phyloP scores from a whole-genome alignment of 2,329 filamentous ascomycete genomes.

The Diaporthe sp. region DNA sequence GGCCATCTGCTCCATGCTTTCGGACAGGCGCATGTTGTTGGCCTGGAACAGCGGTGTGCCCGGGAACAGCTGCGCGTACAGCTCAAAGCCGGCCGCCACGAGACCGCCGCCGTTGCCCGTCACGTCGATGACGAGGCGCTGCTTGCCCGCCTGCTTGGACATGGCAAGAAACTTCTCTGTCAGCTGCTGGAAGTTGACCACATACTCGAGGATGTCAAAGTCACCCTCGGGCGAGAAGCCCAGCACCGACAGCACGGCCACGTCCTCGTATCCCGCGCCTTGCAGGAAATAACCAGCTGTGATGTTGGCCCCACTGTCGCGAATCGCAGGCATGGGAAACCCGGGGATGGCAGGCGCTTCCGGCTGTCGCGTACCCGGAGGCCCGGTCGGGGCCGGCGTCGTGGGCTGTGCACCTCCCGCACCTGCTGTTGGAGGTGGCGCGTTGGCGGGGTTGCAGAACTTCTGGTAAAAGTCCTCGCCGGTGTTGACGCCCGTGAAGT shows the following conservation, averaged over 20 bases:
- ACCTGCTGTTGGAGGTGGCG: conserved; percentile 33
- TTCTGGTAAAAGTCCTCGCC: conserved; percentile 54
- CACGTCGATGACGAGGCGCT: conserved; percentile 74
- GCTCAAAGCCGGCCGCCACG: conserved; percentile 59
- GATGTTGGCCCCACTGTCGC: conserved; percentile 46
- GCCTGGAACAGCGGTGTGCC: conserved; percentile 62
- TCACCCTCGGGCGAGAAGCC: conserved; percentile 45
- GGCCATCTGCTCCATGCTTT: conserved; percentile 60
- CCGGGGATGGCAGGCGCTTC: conserved; percentile 43
- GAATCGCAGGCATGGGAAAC: conserved; percentile 50
- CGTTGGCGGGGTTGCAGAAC: conserved; percentile 49
- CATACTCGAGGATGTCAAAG: conserved; percentile 42
- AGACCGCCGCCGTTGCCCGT: conserved; percentile 71
- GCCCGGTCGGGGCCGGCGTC: conserved; percentile 31
- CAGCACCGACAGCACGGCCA: conserved; percentile 50
- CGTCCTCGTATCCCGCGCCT: conserved; percentile 51
- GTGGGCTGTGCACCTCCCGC: conserved; percentile 16
- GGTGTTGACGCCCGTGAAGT: conserved; percentile 50
- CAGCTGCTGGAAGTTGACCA: conserved; percentile 47
- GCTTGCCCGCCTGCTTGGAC: conserved; percentile 62
- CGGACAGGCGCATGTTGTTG: conserved; percentile 64
- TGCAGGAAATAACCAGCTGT: conserved; percentile 53
- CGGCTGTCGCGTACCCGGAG: conserved; percentile 25
- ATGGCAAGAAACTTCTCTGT: conserved; percentile 57
- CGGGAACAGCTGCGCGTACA: conserved; percentile 67